Conservation (phyloP, 768 basidiomycete species). For the Rhodotorula graminis region DNA sequence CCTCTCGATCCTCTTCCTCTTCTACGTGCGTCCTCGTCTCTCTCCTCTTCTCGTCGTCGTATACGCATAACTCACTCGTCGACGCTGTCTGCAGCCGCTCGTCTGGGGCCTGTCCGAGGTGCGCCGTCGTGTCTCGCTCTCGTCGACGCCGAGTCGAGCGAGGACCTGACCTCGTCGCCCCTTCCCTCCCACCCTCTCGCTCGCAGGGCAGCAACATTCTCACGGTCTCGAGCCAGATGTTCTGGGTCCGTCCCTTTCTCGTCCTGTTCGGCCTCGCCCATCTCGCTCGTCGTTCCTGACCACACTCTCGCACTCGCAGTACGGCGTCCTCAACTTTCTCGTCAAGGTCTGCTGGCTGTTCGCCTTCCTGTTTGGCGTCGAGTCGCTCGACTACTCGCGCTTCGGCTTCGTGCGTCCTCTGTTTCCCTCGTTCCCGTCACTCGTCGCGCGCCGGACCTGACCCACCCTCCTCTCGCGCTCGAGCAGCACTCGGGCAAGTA, state of each 20-base stretch:
- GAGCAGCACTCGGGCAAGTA: constrained; percentile 1
- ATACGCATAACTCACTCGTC: too few relatives aligned
- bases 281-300: too few relatives aligned
- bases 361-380: not conserved
- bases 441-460: not conserved
- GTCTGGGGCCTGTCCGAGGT: constrained; percentile 12
- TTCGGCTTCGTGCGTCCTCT: constrained; percentile 10
- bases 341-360: not conserved
- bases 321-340: constrained; percentile 18
- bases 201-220: constrained; percentile 54
- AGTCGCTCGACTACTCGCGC: not conserved
- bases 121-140: not conserved
- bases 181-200: not conserved
- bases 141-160: too few relatives aligned
- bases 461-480: not conserved
- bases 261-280: not conserved
- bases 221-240: constrained; percentile 25
- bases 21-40: not conserved
- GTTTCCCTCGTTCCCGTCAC: not conserved
- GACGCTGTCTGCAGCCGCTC: constrained; percentile 5
- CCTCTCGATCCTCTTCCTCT: constrained; percentile 1
- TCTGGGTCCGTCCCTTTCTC: not conserved
- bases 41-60: accelerated
- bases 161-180: too few relatives aligned
- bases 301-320: not conserved